Evolutionary conservation across 345 rosid genomes (phyloP).

Genomic region (Hypericum perforatum): DNA sequence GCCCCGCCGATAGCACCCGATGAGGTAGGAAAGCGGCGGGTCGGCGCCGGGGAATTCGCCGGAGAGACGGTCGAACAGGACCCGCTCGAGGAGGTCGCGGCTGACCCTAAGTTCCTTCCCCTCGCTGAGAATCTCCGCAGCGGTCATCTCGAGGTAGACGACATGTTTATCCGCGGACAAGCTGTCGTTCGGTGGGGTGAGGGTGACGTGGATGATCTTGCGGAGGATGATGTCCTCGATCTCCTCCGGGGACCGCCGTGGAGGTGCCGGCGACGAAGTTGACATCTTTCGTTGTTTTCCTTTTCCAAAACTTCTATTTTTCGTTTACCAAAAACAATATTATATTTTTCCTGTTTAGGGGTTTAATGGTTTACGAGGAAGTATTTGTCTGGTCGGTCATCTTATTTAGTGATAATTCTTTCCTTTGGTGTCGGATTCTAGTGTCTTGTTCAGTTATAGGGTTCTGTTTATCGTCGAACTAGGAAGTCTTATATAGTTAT

Average conservation of each 20-base stretch:
- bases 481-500: too few relatives aligned
- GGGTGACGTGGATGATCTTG: slow-evolving; percentile 60
- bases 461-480: too few relatives aligned
- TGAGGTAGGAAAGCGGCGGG: slow-evolving; percentile 52
- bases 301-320: too few relatives aligned
- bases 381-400: too few relatives aligned
- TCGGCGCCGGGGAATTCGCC: slow-evolving; percentile 51
- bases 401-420: too few relatives aligned
- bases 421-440: too few relatives aligned
- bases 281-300: too few relatives aligned
- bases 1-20: slow-evolving; percentile 72
- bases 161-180: slow-evolving; percentile 35
- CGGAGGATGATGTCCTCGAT: slow-evolving; percentile 87
- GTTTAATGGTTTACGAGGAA: too few relatives aligned
- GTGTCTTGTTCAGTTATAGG: too few relatives aligned
- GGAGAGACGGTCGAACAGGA: slow-evolving; percentile 73
- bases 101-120: slow-evolving; percentile 52
- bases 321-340: too few relatives aligned
- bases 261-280: slow-evolving; percentile 39
- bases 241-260: slow-evolving; percentile 50
- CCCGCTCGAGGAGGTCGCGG: slow-evolving; percentile 70
- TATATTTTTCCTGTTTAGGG: too few relatives aligned
- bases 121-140: too few relatives aligned
- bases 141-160: slow-evolving; percentile 67
- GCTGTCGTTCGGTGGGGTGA: slow-evolving; percentile 25